Evolutionary conservation across 352 stramenopile species (phyloP).

Genomic region (Thalassiosira oceanica): DNA sequence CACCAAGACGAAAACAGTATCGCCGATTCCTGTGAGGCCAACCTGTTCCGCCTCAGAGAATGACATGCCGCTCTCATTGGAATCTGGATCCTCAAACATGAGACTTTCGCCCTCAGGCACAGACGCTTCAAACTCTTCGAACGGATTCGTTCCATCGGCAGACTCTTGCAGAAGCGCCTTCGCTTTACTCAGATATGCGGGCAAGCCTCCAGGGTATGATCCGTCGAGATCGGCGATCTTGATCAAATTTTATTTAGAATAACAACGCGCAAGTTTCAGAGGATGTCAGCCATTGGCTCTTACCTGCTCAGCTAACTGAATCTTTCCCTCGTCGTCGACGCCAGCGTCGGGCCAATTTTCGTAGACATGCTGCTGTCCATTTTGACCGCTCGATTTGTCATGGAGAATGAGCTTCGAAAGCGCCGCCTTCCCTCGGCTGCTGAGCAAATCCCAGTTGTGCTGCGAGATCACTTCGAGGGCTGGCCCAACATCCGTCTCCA

Average conservation of each 20-base stretch:
- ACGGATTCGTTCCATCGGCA: conserved; percentile 82
- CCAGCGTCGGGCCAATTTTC: conserved; percentile 61
- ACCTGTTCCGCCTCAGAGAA: conserved; percentile 69
- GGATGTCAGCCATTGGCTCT: conserved; percentile 7
- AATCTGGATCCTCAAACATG: conserved; percentile 70
- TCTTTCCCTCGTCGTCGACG: conserved; percentile 66
- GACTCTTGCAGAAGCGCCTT: conserved; percentile 73
- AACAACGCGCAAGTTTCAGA: conserved; percentile 5
- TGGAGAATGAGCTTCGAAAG: conserved; percentile 56
- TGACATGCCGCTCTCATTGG: conserved; percentile 63
- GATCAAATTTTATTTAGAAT: too few species aligned
- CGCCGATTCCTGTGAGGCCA: conserved; percentile 55
- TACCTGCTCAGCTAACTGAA: conserved; percentile 67
- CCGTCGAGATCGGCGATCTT: conserved; percentile 76
- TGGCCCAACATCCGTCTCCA: conserved; percentile 29
- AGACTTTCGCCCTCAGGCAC: conserved; percentile 79
- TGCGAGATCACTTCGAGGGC: conserved; percentile 24
- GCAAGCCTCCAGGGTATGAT: conserved; percentile 73
- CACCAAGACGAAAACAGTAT: conserved; percentile 88
- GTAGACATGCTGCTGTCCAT: conserved; percentile 71
- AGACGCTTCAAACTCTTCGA: conserved; percentile 73
- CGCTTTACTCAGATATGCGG: conserved; percentile 67
- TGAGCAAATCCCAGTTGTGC: conserved; percentile 64
- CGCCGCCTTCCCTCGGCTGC: conserved; percentile 48
- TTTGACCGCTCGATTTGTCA: conserved; percentile 41